A percentile compares a stretch with the other conserved stretches of the same genome.
These are phyloP conservation scores for Liquidambar formosana DNA, from an alignment of 164 flowering plant genomes.

Conservation along the genomic window DNA sequence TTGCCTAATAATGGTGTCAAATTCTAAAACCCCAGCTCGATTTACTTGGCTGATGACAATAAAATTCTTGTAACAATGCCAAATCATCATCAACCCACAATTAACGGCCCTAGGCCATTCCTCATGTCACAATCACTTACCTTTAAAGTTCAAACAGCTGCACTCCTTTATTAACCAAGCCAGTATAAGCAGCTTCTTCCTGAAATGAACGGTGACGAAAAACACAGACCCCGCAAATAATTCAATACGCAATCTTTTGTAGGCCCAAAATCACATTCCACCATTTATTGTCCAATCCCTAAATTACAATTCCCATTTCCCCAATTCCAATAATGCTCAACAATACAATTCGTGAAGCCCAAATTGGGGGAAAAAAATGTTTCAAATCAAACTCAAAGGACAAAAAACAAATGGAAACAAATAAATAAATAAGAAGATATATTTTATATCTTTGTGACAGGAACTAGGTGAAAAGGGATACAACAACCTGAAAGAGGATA, in stretches of 20 bases:
- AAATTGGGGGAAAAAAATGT: not conserved
- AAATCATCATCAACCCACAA: too few species aligned
- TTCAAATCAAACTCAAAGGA: not conserved
- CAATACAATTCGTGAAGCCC: not conserved
- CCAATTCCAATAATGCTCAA: not conserved
- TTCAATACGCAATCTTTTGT: not conserved
- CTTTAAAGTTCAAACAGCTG: not conserved
- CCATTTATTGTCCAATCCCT: too few species aligned
- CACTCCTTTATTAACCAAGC: not conserved
- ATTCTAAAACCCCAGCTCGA: not conserved
- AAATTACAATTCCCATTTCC: too few species aligned
- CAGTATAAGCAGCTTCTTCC: not conserved
- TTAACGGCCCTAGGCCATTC: too few species aligned
- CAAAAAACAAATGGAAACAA: not conserved
- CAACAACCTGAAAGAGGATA: slow-evolving; percentile 88
- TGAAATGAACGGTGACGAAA: not conserved
- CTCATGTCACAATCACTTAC: too few species aligned
- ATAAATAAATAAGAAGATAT: not conserved
- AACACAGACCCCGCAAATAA: not conserved
- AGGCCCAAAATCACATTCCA: too few species aligned
- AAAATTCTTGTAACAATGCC: too few species aligned
- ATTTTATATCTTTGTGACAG: too few species aligned
- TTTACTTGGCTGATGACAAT: too few species aligned
- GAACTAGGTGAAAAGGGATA: not conserved
- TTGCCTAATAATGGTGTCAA: not conserved